A percentile compares a stretch with the other conserved stretches of the same genome.
Evolutionary conservation across 2,329 filamentous ascomycete genomes (phyloP).

Genomic region (Sarocladium kiliense): DNA sequence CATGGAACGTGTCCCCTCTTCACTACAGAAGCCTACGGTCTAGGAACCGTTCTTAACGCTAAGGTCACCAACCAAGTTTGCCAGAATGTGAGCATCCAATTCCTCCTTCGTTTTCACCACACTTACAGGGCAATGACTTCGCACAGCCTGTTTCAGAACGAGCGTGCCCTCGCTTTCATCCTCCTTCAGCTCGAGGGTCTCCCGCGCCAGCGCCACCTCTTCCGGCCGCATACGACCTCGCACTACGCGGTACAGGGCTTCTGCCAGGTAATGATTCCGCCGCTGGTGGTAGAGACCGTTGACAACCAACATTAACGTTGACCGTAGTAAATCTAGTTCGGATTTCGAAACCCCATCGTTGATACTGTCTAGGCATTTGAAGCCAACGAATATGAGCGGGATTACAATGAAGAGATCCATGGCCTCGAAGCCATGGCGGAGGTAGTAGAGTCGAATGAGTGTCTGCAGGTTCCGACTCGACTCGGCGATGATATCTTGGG

Average conservation of each 20-base stretch:
- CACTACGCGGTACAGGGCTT: slow-evolving; percentile 27
- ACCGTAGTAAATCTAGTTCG: slow-evolving; percentile 22
- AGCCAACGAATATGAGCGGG: slow-evolving; percentile 24
- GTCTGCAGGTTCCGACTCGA: slow-evolving; percentile 18
- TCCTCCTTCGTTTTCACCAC: slow-evolving; percentile 22
- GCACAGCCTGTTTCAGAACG: slow-evolving; percentile 18
- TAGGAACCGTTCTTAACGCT: slow-evolving; percentile 23
- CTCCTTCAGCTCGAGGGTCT: slow-evolving; percentile 15
- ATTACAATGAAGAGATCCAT: slow-evolving; percentile 18
- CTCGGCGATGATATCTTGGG: slow-evolving; percentile 16
- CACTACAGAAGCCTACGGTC: no score
- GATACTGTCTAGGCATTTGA: slow-evolving; percentile 22
- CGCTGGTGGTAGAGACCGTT: slow-evolving; percentile 21
- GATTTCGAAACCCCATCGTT: neutral
- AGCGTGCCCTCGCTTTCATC: slow-evolving; percentile 15
- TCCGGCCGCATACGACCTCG: slow-evolving; percentile 25
- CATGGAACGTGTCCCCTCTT: neutral
- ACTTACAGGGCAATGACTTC: slow-evolving; percentile 26
- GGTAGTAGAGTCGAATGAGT: slow-evolving; percentile 23
- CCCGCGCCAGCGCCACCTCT: slow-evolving; percentile 18
- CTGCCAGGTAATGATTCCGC: slow-evolving; percentile 25
- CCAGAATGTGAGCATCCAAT: slow-evolving; percentile 16
- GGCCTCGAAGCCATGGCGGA: slow-evolving; percentile 26
- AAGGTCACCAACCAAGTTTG: slow-evolving; percentile 17
- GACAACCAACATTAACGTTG: slow-evolving; percentile 27